Base-by-base conservation (phyloP, 768 basidiomycete species). In the Lactarius trivialis region DNA sequence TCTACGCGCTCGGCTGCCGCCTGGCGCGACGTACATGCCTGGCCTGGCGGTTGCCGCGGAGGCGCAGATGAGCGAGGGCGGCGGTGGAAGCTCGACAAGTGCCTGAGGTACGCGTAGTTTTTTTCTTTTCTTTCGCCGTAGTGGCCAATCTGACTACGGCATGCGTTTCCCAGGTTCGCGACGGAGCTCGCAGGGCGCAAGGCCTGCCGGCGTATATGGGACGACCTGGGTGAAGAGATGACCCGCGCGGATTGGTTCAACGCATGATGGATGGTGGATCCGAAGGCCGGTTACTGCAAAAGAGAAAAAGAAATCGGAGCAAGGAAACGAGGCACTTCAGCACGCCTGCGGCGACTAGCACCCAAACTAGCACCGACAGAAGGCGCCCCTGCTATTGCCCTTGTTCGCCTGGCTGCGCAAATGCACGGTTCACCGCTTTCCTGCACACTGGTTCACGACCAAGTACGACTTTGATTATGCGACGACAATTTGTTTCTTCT, bases 121-220 rank as follows among this genome's bases (percentile, higher is more conserved):
- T n/a, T 6, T 30, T 15, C 26, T 36, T n/a, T 6, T 19, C 30
- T 11, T 8, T 7, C 8, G 9, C 7, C n/a, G n/a, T 43, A 0
- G n/a, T 3, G 43, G 21, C 11, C 1, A 45, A 14, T 24, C 45
- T 48, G 21, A 48, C 12, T 19, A 5, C 6, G 12, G 4, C 21
- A 21, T 12, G 4, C 24, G 45, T 11, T 4, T 45, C 43, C 11
- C 6, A 91, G 91, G 68, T 93, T 93, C 72, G 90, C 91, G 7
- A 91, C 89, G 0, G 91, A 93, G 71, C 75, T 93, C 9, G 82
- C 90, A 15, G 89, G 90, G 39, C 79, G 91, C 36, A 90, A 88
- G 71, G 86, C 85, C 9, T 77, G 85, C 52, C 75, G 80, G 56
- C 74, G 77, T 53, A 78, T 77, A 34, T 90, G 89, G 85, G 78